Percentiles rank a stretch among this genome's conserved stretches.
Evolutionary conservation across 2,329 filamentous ascomycete genomes (phyloP).

Genomic region (Xylaria polymorpha): DNA sequence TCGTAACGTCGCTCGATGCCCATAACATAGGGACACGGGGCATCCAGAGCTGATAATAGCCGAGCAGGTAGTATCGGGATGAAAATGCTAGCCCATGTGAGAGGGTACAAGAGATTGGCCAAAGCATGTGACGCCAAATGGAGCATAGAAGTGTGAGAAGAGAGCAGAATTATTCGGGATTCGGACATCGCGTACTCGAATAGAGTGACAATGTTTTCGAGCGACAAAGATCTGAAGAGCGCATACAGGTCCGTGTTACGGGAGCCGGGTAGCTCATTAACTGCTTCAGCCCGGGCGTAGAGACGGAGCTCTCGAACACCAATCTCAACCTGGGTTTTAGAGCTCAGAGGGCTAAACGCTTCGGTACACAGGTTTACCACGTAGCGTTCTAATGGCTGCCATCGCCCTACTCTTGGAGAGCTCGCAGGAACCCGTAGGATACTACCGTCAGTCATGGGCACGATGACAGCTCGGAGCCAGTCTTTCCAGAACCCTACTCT

Average conservation of each 20-base stretch:
- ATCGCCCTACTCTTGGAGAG: slow-evolving; percentile 90
- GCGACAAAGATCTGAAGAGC: slow-evolving; percentile 87
- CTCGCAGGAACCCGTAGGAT: slow-evolving; percentile 85
- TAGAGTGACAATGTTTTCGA: slow-evolving; percentile 90
- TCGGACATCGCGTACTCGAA: slow-evolving; percentile 95
- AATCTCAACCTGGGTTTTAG: slow-evolving; percentile 95
- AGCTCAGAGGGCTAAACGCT: slow-evolving; percentile 89
- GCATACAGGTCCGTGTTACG: slow-evolving; percentile 93
- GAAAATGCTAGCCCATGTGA: slow-evolving; percentile 94
- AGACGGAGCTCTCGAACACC: slow-evolving; percentile 88
- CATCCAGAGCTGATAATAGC: slow-evolving; percentile 89
- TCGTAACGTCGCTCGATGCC: slow-evolving; percentile 95
- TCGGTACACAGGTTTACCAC: slow-evolving; percentile 97
- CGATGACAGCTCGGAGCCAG: slow-evolving; percentile 92
- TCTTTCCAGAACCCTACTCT: slow-evolving; percentile 98
- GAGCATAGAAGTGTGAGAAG: slow-evolving; percentile 95
- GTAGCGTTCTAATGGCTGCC: slow-evolving; percentile 96
- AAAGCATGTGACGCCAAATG: slow-evolving; percentile 92
- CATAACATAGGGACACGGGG: slow-evolving; percentile 96
- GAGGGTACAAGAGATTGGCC: slow-evolving; percentile 84
- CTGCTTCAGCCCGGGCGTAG: slow-evolving; percentile 91
- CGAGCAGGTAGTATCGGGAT: slow-evolving; percentile 91
- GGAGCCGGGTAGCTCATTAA: slow-evolving; percentile 92
- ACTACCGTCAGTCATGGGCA: slow-evolving; percentile 92
- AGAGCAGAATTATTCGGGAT: slow-evolving; percentile 94